These are phyloP conservation scores for Pythium rhizo-oryzae DNA, from an alignment of 352 stramenopile species.

Conservation along the genomic window DNA sequence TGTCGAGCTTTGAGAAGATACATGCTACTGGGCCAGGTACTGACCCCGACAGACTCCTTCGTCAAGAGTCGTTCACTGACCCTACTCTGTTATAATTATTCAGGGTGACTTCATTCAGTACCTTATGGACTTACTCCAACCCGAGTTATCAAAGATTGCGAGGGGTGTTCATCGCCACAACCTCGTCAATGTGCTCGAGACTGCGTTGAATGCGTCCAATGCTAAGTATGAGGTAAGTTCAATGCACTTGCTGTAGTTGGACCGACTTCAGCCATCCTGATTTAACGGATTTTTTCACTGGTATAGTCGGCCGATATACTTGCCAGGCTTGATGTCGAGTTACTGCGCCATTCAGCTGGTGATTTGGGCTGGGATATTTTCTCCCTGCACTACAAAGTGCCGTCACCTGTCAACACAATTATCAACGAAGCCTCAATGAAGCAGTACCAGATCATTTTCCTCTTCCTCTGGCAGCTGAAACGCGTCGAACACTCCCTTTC, in stretches of 20 bases:
- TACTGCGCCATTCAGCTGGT: constrained; percentile 84
- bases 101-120: constrained; percentile 97
- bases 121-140: constrained; percentile 93
- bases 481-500: constrained; percentile 93
- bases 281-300: background rate
- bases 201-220: constrained; percentile 94
- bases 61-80: background rate
- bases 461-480: constrained; percentile 91
- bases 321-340: constrained; percentile 91
- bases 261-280: background rate
- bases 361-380: constrained; percentile 96
- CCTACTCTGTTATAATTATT: background rate
- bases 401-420: constrained; percentile 87
- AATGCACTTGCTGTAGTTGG: background rate
- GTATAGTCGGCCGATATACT: constrained; percentile 88
- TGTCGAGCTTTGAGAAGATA: constrained; percentile 97
- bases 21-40: constrained; percentile 95
- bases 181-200: constrained; percentile 95
- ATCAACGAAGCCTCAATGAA: constrained; percentile 86
- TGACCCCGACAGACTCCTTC: background rate
- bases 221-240: constrained; percentile 91
- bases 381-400: constrained; percentile 90
- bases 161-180: constrained; percentile 95
- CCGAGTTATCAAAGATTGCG: constrained; percentile 90
- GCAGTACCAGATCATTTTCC: constrained; percentile 91